Percentiles rank a stretch among this genome's conserved stretches.
phyloP scores from a whole-genome alignment of 805 yeast genomes.

The Groenewaldozyma salmanticensis region DNA sequence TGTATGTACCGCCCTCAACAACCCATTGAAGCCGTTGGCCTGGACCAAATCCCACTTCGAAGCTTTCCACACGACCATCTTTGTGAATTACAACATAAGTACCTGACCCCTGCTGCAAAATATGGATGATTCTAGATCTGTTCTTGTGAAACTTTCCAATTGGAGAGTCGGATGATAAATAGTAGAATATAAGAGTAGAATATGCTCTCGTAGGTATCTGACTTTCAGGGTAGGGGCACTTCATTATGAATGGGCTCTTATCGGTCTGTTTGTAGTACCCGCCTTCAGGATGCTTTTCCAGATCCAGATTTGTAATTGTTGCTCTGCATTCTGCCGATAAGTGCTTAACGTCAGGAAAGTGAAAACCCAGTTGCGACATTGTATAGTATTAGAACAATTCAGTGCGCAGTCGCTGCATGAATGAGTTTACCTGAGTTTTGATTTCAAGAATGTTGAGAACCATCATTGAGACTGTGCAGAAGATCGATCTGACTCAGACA shows the following conservation, averaged over 20 bases:
- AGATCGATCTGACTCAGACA: too few relatives aligned
- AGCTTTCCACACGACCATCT: constrained; percentile 36
- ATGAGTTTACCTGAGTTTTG: too few relatives aligned
- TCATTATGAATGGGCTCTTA: constrained; percentile 37
- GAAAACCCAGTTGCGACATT: too few relatives aligned
- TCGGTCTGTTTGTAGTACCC: constrained; percentile 52
- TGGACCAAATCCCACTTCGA: constrained; percentile 43
- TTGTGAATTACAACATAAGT: constrained; percentile 43
- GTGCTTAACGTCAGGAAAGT: too few relatives aligned
- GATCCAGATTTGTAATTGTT: too few relatives aligned
- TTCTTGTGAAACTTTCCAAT: constrained; percentile 44
- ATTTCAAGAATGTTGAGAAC: too few relatives aligned
- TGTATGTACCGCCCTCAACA: constrained; percentile 51
- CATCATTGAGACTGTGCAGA: too few relatives aligned
- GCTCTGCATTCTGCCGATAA: too few relatives aligned
- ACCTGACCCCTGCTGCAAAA: constrained; percentile 47
- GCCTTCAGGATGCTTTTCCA: constrained; percentile 40
- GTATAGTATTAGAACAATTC: too few relatives aligned
- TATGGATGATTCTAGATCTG: constrained; percentile 44
- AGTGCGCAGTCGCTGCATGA: too few relatives aligned
- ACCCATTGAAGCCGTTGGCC: constrained; percentile 54
- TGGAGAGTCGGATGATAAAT: constrained; percentile 42
- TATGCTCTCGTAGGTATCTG: constrained; percentile 25
- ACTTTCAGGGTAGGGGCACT: constrained; percentile 28
- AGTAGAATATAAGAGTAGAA: constrained; percentile 44